phyloP scores from a whole-genome alignment of 2,329 filamentous ascomycete species.

The Ceratocystis colombiana region DNA sequence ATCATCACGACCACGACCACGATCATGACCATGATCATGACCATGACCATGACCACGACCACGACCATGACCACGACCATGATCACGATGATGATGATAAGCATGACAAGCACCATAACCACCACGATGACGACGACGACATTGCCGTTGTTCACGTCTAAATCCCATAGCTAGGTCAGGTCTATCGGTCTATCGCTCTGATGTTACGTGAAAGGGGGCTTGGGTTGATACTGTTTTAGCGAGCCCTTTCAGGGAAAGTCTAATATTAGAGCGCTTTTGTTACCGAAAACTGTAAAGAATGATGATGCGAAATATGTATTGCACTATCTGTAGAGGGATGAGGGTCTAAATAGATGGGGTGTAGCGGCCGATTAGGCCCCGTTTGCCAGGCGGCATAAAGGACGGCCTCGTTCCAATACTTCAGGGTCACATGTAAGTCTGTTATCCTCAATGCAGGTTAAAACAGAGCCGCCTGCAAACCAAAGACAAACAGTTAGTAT shows the following conservation, averaged over 20 bases:
- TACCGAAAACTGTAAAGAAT: neutral
- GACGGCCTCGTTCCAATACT: conserved; percentile 30
- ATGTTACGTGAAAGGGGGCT: neutral
- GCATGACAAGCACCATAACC: neutral
- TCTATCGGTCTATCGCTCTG: neutral
- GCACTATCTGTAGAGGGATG: neutral
- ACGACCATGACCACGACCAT: neutral
- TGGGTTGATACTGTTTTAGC: neutral
- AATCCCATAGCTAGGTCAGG: neutral
- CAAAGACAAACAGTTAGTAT: conserved; percentile 10
- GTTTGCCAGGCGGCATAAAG: conserved; percentile 29
- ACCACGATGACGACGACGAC: neutral
- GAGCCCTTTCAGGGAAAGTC: neutral
- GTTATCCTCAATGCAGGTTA: conserved; percentile 31
- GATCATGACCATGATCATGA: neutral
- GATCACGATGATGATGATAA: conserved; percentile 3
- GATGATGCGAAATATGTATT: neutral
- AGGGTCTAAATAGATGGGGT: neutral
- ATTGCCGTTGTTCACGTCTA: neutral
- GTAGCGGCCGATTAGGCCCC: conserved; percentile 15
- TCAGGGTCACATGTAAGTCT: conserved; percentile 30
- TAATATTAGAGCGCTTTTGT: conserved; percentile 14
- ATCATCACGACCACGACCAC: neutral
- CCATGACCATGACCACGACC: neutral
- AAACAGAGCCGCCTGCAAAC: conserved; percentile 27